phyloP scores from a whole-genome alignment of 2,329 filamentous ascomycete genomes.

The Cyphellophora attinorum region DNA sequence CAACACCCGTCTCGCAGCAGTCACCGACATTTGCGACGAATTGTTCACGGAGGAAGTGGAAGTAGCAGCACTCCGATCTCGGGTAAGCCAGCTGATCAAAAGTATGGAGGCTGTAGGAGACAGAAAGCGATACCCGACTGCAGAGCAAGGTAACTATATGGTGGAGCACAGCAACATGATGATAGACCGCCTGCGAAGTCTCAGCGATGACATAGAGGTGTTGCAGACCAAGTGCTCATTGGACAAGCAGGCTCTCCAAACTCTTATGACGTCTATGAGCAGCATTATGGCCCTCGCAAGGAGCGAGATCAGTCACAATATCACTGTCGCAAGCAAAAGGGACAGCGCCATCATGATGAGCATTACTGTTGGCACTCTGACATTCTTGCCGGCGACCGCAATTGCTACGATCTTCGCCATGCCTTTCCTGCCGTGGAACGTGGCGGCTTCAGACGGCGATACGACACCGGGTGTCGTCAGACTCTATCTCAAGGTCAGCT shows the following conservation, averaged over 20 bases:
- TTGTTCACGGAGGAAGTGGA: background rate
- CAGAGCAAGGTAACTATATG: background rate
- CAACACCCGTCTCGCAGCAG: background rate
- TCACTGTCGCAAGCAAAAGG: background rate
- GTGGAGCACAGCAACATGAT: background rate
- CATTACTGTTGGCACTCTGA: constrained; percentile 38
- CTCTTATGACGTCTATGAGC: background rate
- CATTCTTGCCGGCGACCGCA: constrained; percentile 44
- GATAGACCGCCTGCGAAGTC: background rate
- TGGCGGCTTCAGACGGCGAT: background rate
- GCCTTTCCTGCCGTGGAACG: background rate
- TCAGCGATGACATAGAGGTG: background rate
- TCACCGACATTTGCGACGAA: background rate
- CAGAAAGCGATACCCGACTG: background rate
- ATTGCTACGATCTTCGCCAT: constrained; percentile 18
- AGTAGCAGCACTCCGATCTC: background rate
- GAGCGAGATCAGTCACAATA: background rate
- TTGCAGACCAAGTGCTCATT: background rate
- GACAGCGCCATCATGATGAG: constrained; percentile 46
- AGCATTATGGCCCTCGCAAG: background rate
- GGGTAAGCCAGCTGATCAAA: background rate
- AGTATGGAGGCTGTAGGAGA: background rate
- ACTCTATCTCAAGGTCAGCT: background rate
- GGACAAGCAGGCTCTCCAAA: background rate
- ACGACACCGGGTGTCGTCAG: background rate